A percentile compares a stretch with the other conserved stretches of the same genome.
Conservation (phyloP, 176 grass and related monocot species). For the Chloris gayana region DNA sequence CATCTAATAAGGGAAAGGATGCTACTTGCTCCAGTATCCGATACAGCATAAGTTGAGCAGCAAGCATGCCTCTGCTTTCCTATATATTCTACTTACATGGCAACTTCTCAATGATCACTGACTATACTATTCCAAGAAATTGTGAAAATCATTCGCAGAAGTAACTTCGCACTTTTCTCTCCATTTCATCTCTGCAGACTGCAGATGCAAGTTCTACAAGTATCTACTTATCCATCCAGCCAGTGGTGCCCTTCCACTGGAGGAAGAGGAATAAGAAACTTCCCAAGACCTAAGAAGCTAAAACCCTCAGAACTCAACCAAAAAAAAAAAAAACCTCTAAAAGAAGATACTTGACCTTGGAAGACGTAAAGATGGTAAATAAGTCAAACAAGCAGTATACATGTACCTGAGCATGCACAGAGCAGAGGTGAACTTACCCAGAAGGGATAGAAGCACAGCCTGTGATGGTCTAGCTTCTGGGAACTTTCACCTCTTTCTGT, state of each 20-base stretch:
- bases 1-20: background rate
- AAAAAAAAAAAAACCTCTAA: constrained; percentile 15
- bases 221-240: too few relatives aligned
- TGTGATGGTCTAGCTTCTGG: constrained; percentile 3
- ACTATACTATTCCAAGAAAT: constrained; percentile 22
- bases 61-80: background rate
- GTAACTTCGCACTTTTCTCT: constrained; percentile 8
- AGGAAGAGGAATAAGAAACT: background rate
- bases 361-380: background rate
- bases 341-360: background rate
- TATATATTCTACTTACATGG: background rate
- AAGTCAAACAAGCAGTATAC: constrained; percentile 14
- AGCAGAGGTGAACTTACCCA: constrained; percentile 24
- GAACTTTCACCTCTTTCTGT: constrained; percentile 21
- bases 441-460: background rate
- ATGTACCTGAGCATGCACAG: background rate
- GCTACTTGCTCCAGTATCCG: background rate
- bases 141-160: background rate
- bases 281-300: background rate
- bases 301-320: background rate
- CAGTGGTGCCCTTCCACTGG: too few relatives aligned
- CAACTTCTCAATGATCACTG: constrained; percentile 3
- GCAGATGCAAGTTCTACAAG: background rate
- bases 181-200: constrained; percentile 19
- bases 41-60: background rate